A percentile compares a stretch with the other conserved stretches of the same genome.
These are phyloP conservation scores for Paramecium octaurelia DNA, from an alignment of 73 alveolate genomes.

Conservation along the genomic window DNA sequence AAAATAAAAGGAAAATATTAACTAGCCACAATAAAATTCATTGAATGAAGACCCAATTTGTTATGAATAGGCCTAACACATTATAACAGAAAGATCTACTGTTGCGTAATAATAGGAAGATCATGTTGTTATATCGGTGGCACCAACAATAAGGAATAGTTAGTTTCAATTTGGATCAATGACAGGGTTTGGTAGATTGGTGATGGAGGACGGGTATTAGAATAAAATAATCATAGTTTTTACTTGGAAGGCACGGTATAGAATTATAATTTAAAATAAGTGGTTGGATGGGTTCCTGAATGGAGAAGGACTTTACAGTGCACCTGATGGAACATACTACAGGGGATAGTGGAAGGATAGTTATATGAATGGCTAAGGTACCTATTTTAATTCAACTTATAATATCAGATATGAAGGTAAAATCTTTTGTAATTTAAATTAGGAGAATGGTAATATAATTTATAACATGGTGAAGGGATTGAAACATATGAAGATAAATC, in stretches of 20 bases:
- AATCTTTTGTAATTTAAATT: background rate
- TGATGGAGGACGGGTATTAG: background rate
- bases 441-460: background rate
- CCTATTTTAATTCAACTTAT: background rate
- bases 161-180: background rate
- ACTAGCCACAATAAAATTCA: background rate
- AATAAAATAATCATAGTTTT: slow-evolving; percentile 5
- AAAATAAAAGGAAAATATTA: background rate
- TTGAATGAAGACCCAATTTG: background rate
- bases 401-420: background rate
- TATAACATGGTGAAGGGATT: background rate
- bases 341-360: background rate
- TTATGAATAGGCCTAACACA: background rate
- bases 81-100: background rate
- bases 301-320: background rate
- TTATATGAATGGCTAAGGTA: background rate
- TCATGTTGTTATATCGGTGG: background rate
- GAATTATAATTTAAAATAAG: background rate
- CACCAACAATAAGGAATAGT: background rate
- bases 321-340: background rate
- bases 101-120: background rate
- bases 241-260: slow-evolving; percentile 1
- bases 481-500: background rate
- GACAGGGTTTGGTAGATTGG: background rate
- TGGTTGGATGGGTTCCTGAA: background rate